phyloP scores from a whole-genome alignment of 805 yeast species.

The Clavispora santaluciae region DNA sequence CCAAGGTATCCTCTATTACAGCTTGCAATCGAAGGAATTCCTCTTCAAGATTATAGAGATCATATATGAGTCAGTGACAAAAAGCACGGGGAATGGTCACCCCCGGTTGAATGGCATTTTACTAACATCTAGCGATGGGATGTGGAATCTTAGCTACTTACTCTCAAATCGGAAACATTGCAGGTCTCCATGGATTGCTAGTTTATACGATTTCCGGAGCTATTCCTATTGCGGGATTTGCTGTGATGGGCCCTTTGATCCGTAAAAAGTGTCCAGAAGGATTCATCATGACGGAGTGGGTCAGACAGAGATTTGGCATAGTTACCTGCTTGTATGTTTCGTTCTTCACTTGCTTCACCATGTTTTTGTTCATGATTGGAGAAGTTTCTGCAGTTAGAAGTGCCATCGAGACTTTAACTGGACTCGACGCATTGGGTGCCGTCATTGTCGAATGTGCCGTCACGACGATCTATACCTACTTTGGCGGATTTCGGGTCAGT shows the following conservation, averaged over 20 bases:
- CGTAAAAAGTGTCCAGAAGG: constrained; percentile 82
- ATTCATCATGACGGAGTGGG: constrained; percentile 92
- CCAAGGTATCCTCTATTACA: too few relatives aligned
- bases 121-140: constrained; percentile 62
- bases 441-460: constrained; percentile 82
- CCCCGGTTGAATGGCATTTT: background rate
- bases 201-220: constrained; percentile 80
- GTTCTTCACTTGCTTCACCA: constrained; percentile 75
- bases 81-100: too few relatives aligned
- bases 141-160: constrained; percentile 84
- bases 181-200: constrained; percentile 83
- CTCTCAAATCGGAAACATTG: constrained; percentile 77
- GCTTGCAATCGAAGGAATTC: too few relatives aligned
- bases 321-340: constrained; percentile 71
- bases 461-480: constrained; percentile 78
- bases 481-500: constrained; percentile 87
- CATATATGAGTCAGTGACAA: too few relatives aligned
- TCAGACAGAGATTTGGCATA: constrained; percentile 72
- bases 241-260: constrained; percentile 75
- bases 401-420: constrained; percentile 75
- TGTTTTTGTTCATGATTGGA: constrained; percentile 82
- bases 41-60: too few relatives aligned
- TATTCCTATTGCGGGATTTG: constrained; percentile 79
- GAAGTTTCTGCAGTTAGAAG: constrained; percentile 77
- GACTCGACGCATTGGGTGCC: constrained; percentile 71